Percentiles rank a stretch among this genome's conserved stretches.
Conservation (phyloP, 805 yeast genomes). For the Candida succiphila region DNA sequence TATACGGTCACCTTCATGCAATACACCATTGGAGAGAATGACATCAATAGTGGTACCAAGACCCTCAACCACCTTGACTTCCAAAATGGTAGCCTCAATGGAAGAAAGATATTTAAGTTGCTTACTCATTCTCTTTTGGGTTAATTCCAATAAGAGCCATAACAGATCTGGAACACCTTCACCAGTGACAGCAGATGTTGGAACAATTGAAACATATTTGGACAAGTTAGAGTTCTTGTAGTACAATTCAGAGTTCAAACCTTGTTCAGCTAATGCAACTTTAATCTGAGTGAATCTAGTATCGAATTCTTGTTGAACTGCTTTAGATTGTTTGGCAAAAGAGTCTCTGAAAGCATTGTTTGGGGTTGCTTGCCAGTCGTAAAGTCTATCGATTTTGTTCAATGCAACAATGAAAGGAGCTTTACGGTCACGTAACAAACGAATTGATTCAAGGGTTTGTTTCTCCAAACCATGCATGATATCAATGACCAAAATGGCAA, state of each 20-base stretch:
- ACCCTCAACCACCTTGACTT: conserved; percentile 97
- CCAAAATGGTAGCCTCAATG: conserved; percentile 92
- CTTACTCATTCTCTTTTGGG: conserved; percentile 98
- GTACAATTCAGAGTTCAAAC: conserved; percentile 93
- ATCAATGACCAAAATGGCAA: conserved; percentile 96
- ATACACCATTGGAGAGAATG: conserved; percentile 89
- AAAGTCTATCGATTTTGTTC: conserved; percentile 94
- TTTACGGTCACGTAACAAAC: conserved; percentile 87
- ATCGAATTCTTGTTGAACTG: conserved; percentile 89
- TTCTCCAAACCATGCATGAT: conserved; percentile 99
- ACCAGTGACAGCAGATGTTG: conserved; percentile 98
- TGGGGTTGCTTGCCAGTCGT: conserved; percentile 87
- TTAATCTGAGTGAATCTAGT: conserved; percentile 78
- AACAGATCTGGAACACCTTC: conserved; percentile 99
- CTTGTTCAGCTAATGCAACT: conserved; percentile 93
- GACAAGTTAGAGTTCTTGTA: conserved; percentile 91
- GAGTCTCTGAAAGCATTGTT: conserved; percentile 96
- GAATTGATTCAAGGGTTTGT: conserved; percentile 91
- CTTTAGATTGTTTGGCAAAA: conserved; percentile 64
- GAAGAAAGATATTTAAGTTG: conserved; percentile 92
- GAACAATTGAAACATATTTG: conserved; percentile 90
- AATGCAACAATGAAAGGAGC: conserved; percentile 97
- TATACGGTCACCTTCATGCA: conserved; percentile 90
- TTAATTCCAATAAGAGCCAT: conserved; percentile 88
- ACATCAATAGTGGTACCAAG: conserved; percentile 98